Percentiles rank a stretch among this genome's conserved stretches.
Evolutionary conservation across 2,329 filamentous ascomycete species (phyloP).

Genomic region (Fusarium coicis): DNA sequence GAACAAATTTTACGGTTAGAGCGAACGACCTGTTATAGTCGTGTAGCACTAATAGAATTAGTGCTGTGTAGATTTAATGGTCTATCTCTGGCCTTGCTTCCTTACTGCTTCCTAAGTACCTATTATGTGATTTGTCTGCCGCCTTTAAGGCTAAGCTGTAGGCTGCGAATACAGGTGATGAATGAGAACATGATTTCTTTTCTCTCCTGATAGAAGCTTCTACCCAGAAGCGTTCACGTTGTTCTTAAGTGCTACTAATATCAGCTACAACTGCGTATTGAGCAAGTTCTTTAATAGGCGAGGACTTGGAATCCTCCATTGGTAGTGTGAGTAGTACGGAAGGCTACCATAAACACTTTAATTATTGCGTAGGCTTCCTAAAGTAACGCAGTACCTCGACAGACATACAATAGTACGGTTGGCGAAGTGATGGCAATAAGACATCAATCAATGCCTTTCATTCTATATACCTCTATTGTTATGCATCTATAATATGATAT

Average conservation of each 20-base stretch:
- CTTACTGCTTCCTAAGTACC: too few relatives aligned
- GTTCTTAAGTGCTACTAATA: too few relatives aligned
- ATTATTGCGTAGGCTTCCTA: neutral
- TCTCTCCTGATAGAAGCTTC: too few relatives aligned
- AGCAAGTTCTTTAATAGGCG: neutral
- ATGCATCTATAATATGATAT: neutral
- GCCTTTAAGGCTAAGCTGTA: too few relatives aligned
- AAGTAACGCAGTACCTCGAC: neutral
- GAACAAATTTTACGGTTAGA: accelerated
- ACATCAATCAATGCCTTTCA: neutral
- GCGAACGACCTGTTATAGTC: too few relatives aligned
- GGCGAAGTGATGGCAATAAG: neutral
- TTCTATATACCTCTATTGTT: neutral
- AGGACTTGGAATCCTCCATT: neutral
- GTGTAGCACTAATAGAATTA: neutral
- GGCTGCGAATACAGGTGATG: too few relatives aligned
- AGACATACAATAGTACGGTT: neutral
- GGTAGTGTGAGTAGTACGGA: neutral
- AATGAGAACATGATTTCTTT: too few relatives aligned
- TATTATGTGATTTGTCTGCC: too few relatives aligned
- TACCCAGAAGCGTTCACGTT: too few relatives aligned
- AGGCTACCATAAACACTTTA: too few relatives aligned
- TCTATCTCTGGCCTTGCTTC: neutral
- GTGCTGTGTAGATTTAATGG: neutral
- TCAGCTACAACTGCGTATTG: neutral